Evolutionary conservation across 2,329 filamentous ascomycete genomes (phyloP), one percentile per base, ranked within the genome.

Genomic region (Sordariomycetes sp.): DNA sequence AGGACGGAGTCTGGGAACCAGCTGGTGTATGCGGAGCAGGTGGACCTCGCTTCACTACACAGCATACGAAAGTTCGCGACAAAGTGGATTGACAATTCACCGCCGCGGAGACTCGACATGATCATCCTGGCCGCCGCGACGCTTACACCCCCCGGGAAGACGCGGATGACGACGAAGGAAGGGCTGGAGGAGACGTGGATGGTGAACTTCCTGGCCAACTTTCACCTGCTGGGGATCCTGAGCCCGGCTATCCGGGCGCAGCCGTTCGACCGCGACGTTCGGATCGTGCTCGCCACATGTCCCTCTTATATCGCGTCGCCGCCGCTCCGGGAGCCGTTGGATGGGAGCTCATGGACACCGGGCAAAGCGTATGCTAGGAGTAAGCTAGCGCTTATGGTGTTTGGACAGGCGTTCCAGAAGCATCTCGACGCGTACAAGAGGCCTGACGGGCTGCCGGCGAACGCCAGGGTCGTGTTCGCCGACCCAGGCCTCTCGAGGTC

Each of bases 11-110:
- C 90, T 8, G 80, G 82, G 35, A 97, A 97, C 73, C 79, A 92
- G 60, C 79, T 99, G 67, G 90, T 99, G 64, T 97, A 96, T 66
- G 91, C 94, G 60, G 94, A 99, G 71, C 89, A 96, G 72, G 90
- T 96, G 65, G 91, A 99, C 68, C 82, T 99, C 32, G 76, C 87
- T 14, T 93, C 88, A 18, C 77, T 99, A n/a, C 85, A 96, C 70
- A 95, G 89, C 70, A 87, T 99, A 65, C 88, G 94, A 46, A 80
- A 86, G 62, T 99, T 99, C 70, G 94, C 94, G 14, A 99, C 94
- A 0, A 93, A 90, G 75, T 99, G 95, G 93, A 90, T 99, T 63
- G 93, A 99, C 71, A 97, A 97, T 70, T 83, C 89, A 24, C 93
- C 94, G 2, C 90, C 92, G 10, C 81, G 95, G 59, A 80, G 95